Evolutionary conservation across 371 early-diverging fungal species (phyloP), one percentile per base, ranked within the genome.

Genomic region (Actinomucor elegans): DNA sequence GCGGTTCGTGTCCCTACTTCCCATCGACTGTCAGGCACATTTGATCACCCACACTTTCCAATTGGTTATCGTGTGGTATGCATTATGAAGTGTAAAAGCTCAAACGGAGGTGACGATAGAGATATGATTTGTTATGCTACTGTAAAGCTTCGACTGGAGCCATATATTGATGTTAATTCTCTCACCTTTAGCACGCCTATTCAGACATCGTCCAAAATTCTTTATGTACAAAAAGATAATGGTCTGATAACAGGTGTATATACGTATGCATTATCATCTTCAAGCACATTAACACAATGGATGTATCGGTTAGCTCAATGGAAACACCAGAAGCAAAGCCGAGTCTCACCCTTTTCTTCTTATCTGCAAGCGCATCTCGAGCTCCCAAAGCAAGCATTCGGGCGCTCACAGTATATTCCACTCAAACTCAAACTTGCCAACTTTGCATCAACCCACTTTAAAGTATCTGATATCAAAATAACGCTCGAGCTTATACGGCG

Each of bases 1-100:
- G 49, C 57, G 14, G 43, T 57, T n/a, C 43, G 34, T 23, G 34
- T 44, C n/a, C 50, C 57, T 2, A 44, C 35, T 1, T 42, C 44
- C 11, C 31, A 26, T 4, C 41, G 42, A 21, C 17, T 57, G n/a
- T 33, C 50, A 21, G 44, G 50, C 4, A 43, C 43, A 8, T 50
- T 57, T 42, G 57, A 57, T 12, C 57, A 57, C 23, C 50, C 57
- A 3, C 32, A 57, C 23, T 57, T 35, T 12, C 57, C 57, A 28
- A 43, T 57, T 18, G 9, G 44, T 1, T 50, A 57, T 35, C 42
- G 50, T 12, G 18, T 57, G 12, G 44, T 50, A 2, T 42, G 23
- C 12, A 24, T 57, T 8, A 57, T 57, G 57, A 42, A 38, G 18
- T 57, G 23, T 11, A n/a, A 15, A 14, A 17, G 17, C n/a, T 17